Base-by-base conservation (phyloP, 176 grass and related monocot genomes). In the Typha latifolia region DNA sequence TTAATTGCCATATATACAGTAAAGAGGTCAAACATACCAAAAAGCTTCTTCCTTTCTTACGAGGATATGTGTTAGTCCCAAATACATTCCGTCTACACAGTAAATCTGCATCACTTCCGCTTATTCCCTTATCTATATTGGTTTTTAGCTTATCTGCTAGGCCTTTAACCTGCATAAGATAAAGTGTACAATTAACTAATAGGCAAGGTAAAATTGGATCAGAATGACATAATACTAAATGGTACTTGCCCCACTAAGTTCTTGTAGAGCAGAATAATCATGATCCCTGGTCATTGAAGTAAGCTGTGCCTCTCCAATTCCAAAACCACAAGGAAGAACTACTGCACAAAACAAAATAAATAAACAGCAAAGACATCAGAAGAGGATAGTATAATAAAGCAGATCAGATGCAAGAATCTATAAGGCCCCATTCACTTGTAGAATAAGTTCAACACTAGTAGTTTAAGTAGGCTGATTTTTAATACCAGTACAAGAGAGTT, bases 1-100 rank as follows among this genome's bases (percentile, higher is more conserved):
- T 43, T 8, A 43, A 10, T 43, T 1, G 9, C 37, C 37, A 43
- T 43, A 43, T 43, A 43, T 43, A 43, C 9, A 43, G 37, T 43
- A 10, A 43, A 43, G 37, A 43, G 53, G 53, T 19, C 11, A 59
- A 66, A 9, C 80, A 49, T 81, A 97, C 94, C 75, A 79, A 68
- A 69, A 90, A 93, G 71, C 70, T 90, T 80, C 55, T 90, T 64
- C 94, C 89, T 84, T 97, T 84, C 64, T 97, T 97, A 65, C 86
- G 85, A 23, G 94, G 94, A 53, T 97, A 97, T 48, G 89, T 97
- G 64, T 97, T 97, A 3, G 81, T 61, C 3, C 94, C 88, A 73
- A 97, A 92, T 50, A 69, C 69, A 76, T 76, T 82, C 77, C 11
- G 47, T 67, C 93, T 89, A 20, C 56, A 76, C 19, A 31, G 67